These are phyloP conservation scores for Hypoxylon lienhwacheense DNA, from an alignment of 495 filamentous ascomycete genomes.

Conservation along the genomic window DNA sequence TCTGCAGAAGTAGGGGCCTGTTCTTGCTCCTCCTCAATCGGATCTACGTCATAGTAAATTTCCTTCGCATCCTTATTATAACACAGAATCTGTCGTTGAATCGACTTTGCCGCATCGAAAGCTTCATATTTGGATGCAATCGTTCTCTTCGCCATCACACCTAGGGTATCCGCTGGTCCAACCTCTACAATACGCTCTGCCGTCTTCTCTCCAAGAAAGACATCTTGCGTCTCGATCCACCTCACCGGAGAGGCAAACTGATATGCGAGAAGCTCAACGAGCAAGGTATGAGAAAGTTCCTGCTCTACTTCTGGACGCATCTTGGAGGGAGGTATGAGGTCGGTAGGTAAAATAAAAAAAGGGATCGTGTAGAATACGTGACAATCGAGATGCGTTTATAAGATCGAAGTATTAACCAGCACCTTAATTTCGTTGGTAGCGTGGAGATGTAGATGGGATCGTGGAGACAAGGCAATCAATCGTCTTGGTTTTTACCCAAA, in stretches of 20 bases:
- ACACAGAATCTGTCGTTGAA: conserved; percentile 96
- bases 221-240: conserved; percentile 99
- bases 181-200: conserved; percentile 98
- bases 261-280: conserved; percentile 97
- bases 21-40: conserved; percentile 85
- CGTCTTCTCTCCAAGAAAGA: conserved; percentile 91
- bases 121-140: conserved; percentile 98
- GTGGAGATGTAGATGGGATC: too few species aligned
- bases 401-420: conserved; percentile 14
- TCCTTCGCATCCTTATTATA: conserved; percentile 99
- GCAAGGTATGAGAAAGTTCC: conserved; percentile 94
- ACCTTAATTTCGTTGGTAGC: too few species aligned
- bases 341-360: conserved; percentile 1
- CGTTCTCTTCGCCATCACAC: conserved; percentile 96
- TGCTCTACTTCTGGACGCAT: conserved; percentile 99
- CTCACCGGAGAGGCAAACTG: conserved; percentile 98
- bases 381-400: not conserved
- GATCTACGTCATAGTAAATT: conserved; percentile 99
- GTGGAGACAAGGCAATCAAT: too few species aligned
- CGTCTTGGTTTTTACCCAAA: too few species aligned
- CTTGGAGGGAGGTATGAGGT: conserved; percentile 48
- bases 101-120: conserved; percentile 92
- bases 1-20: conserved; percentile 52
- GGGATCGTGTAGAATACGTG: conserved; percentile 1
- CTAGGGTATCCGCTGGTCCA: conserved; percentile 95